phyloP scores from a whole-genome alignment of 306 rosid species.

The Dryas alaskensis region DNA sequence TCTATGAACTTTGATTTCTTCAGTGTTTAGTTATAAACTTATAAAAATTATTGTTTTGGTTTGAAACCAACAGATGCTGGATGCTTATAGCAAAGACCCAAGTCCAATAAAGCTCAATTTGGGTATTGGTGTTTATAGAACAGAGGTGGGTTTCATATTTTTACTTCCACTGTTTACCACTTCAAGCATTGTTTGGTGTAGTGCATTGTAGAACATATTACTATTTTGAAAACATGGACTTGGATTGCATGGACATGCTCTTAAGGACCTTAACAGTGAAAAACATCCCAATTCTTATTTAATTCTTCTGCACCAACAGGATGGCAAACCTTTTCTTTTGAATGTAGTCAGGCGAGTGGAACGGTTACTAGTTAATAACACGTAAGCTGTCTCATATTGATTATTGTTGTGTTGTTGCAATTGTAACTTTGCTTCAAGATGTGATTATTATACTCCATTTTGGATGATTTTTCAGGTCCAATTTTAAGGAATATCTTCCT shows the following conservation, averaged over 20 bases:
- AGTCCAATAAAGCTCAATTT: slow-evolving; percentile 84
- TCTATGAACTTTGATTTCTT: not conserved
- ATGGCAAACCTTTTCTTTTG: slow-evolving; percentile 81
- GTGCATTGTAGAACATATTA: not conserved
- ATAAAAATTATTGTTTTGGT: not conserved
- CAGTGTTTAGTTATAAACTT: not conserved
- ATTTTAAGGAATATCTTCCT: slow-evolving; percentile 79
- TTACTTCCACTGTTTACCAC: not conserved
- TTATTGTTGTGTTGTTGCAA: slow-evolving; percentile 9
- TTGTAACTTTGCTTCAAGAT: not conserved
- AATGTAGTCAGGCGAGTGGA: slow-evolving; percentile 78
- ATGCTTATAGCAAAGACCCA: slow-evolving; percentile 72
- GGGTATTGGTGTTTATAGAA: slow-evolving; percentile 92
- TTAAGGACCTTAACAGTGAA: too few species aligned
- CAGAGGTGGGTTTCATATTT: slow-evolving; percentile 55
- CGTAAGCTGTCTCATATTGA: slow-evolving; percentile 18
- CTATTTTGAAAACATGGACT: not conserved
- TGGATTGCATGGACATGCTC: not conserved
- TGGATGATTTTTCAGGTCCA: slow-evolving; percentile 45
- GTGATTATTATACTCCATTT: slow-evolving; percentile 20
- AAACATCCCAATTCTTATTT: not conserved
- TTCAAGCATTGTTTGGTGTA: not conserved
- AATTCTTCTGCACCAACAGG: slow-evolving; percentile 44
- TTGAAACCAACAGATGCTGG: slow-evolving; percentile 54
- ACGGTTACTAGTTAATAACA: slow-evolving; percentile 54